Evolutionary conservation across 2,329 filamentous ascomycete genomes (phyloP).

Genomic region (Pseudogymnoascus sp.): DNA sequence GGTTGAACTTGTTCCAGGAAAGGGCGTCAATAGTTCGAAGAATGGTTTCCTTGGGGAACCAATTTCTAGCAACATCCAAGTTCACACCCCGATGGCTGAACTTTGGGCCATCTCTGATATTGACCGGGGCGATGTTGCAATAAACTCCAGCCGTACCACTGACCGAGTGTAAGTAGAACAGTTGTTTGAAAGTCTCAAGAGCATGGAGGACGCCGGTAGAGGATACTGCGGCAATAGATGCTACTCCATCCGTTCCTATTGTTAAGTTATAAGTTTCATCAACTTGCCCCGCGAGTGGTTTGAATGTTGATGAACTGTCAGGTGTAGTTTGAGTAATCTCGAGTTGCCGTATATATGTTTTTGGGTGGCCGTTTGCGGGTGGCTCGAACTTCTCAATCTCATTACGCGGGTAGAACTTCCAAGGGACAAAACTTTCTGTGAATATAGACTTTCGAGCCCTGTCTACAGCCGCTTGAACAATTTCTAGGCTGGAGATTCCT

Average conservation of each 20-base stretch:
- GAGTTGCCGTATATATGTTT: slow-evolving; percentile 49
- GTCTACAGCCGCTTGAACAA: slow-evolving; percentile 48
- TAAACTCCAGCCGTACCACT: slow-evolving; percentile 48
- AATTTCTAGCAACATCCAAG: slow-evolving; percentile 68
- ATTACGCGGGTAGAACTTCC: slow-evolving; percentile 63
- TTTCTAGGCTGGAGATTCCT: slow-evolving; percentile 35
- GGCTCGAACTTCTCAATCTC: slow-evolving; percentile 55
- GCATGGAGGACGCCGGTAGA: slow-evolving; percentile 62
- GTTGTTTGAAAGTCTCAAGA: slow-evolving; percentile 69
- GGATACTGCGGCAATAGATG: slow-evolving; percentile 54
- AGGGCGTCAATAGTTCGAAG: slow-evolving; percentile 67
- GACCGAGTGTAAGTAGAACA: slow-evolving; percentile 63
- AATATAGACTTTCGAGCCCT: slow-evolving; percentile 58
- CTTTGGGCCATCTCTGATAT: slow-evolving; percentile 62
- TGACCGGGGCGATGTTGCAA: slow-evolving; percentile 60
- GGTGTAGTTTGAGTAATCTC: slow-evolving; percentile 50
- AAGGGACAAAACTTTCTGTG: slow-evolving; percentile 61
- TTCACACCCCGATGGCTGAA: slow-evolving; percentile 73
- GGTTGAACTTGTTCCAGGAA: slow-evolving; percentile 75
- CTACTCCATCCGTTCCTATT: slow-evolving; percentile 48
- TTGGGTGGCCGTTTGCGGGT: slow-evolving; percentile 29
- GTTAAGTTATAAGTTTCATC: slow-evolving; percentile 70
- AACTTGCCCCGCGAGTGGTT: slow-evolving; percentile 51
- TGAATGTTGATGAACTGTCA: slow-evolving; percentile 46
- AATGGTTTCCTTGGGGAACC: slow-evolving; percentile 56